Percentiles rank a stretch among this genome's conserved stretches.
phyloP scores from a whole-genome alignment of 1,284 basidiomycete species.

The Pseudozyma pruni region DNA sequence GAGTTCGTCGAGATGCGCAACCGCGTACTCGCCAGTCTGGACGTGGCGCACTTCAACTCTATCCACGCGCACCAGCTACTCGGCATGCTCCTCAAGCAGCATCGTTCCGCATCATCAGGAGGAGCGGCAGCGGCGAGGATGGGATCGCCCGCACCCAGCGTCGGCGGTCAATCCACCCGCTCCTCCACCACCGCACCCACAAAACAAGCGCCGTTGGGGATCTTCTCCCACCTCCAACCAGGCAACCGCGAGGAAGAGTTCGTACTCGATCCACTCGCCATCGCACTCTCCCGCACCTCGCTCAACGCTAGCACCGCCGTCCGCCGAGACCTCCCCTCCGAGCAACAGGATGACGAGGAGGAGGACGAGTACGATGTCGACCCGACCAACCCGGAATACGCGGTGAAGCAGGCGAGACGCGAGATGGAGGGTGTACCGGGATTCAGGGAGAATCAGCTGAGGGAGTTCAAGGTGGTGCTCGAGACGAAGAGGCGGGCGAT shows the following conservation, averaged over 20 bases:
- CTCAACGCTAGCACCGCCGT: constrained; percentile 16
- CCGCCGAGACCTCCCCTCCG: background rate
- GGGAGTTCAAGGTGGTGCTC: constrained; percentile 43
- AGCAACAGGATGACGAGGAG: constrained; percentile 14
- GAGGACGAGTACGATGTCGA: constrained; percentile 25
- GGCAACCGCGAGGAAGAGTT: constrained; percentile 33
- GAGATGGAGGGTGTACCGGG: constrained; percentile 13
- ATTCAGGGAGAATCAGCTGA: constrained; percentile 13
- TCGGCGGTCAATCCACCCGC: constrained; percentile 16
- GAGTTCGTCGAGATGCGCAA: constrained; percentile 52
- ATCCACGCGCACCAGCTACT: constrained; percentile 59
- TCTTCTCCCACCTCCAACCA: constrained; percentile 29
- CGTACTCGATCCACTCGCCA: constrained; percentile 39
- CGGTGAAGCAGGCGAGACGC: constrained; percentile 16
- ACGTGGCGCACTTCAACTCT: constrained; percentile 53
- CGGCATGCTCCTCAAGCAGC: constrained; percentile 53
- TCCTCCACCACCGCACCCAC: constrained; percentile 7
- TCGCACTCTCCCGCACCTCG: constrained; percentile 25
- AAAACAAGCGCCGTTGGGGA: constrained; percentile 23
- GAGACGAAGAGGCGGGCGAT: constrained; percentile 46
- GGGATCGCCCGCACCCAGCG: constrained; percentile 27
- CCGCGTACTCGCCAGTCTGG: constrained; percentile 47
- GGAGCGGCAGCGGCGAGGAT: constrained; percentile 14
- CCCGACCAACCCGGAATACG: constrained; percentile 14
- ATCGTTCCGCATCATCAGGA: constrained; percentile 4